A percentile compares a stretch with the other conserved stretches of the same genome.
phyloP scores from a whole-genome alignment of 2,329 filamentous ascomycete species.

The Annulohypoxylon truncatum region DNA sequence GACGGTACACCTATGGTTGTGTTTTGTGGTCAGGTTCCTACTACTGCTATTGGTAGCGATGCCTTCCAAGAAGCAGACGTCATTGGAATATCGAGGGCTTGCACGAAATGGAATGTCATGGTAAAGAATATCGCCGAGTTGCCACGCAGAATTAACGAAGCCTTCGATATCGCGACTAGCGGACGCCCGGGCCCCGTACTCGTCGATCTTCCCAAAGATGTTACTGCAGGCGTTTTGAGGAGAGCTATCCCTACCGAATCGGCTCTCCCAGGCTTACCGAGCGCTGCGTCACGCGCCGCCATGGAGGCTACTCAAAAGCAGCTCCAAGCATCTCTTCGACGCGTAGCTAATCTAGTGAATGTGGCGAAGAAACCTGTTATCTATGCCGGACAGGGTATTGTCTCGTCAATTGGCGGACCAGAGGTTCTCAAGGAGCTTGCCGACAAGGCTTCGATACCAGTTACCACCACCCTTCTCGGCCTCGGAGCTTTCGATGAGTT shows the following conservation, averaged over 20 bases:
- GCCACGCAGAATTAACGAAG: slow-evolving; percentile 94
- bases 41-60: slow-evolving; percentile 90
- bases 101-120: slow-evolving; percentile 99
- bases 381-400: slow-evolving; percentile 91
- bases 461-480: slow-evolving; percentile 95
- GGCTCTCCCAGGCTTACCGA: slow-evolving; percentile 82
- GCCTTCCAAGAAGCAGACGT: slow-evolving; percentile 98
- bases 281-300: slow-evolving; percentile 85
- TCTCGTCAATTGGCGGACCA: slow-evolving; percentile 82
- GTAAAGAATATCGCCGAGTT: slow-evolving; percentile 95
- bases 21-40: slow-evolving; percentile 93
- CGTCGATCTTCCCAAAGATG: slow-evolving; percentile 95
- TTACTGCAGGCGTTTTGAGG: slow-evolving; percentile 85
- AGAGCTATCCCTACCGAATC: slow-evolving; percentile 83
- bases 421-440: slow-evolving; percentile 85
- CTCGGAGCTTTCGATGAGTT: slow-evolving; percentile 93
- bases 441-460: slow-evolving; percentile 90
- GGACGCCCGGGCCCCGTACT: slow-evolving; percentile 94
- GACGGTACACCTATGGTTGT: slow-evolving; percentile 97
- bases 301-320: slow-evolving; percentile 78
- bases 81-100: slow-evolving; percentile 90
- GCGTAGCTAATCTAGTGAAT: slow-evolving; percentile 86
- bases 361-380: slow-evolving; percentile 93
- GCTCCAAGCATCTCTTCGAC: slow-evolving; percentile 77
- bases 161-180: slow-evolving; percentile 96